A percentile compares a stretch with the other conserved stretches of the same genome.
Conservation (phyloP, 768 basidiomycete genomes). For the Amanita rubescens region DNA sequence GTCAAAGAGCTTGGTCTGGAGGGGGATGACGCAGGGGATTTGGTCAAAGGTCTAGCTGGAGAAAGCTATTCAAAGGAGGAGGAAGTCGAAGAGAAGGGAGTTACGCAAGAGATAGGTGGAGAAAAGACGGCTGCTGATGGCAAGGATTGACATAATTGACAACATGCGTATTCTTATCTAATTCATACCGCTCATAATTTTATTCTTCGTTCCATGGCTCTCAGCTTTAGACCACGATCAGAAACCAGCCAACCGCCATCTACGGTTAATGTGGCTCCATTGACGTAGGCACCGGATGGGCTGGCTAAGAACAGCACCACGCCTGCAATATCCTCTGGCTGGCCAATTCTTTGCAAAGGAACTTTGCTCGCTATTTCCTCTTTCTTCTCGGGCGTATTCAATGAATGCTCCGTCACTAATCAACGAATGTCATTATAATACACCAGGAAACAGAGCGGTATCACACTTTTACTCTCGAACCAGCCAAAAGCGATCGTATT, state of each 20-base stretch:
- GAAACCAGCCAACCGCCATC: slow-evolving; percentile 37
- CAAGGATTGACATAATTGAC: not conserved
- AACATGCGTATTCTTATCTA: not conserved
- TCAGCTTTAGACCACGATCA: not conserved
- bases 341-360: slow-evolving; percentile 49
- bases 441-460: not conserved
- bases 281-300: slow-evolving; percentile 54
- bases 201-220: not conserved
- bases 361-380: slow-evolving; percentile 29
- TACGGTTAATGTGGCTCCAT: slow-evolving; percentile 53
- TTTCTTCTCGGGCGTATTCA: slow-evolving; percentile 36
- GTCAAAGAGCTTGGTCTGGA: slow-evolving; percentile 71
- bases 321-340: slow-evolving; percentile 57
- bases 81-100: not conserved
- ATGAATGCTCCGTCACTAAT: slow-evolving; percentile 47
- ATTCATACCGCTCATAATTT: not conserved
- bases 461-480: slow-evolving; percentile 35
- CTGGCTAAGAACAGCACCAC: slow-evolving; percentile 56
- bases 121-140: not conserved
- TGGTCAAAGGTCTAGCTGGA: slow-evolving; percentile 56
- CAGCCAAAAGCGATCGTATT: slow-evolving; percentile 58
- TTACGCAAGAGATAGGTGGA: not conserved
- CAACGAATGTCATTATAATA: not conserved
- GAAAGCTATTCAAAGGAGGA: slow-evolving; percentile 15
- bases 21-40: slow-evolving; percentile 68